These are phyloP conservation scores for Cyclocybe cylindracea DNA, from an alignment of 768 basidiomycete genomes.

Conservation along the genomic window DNA sequence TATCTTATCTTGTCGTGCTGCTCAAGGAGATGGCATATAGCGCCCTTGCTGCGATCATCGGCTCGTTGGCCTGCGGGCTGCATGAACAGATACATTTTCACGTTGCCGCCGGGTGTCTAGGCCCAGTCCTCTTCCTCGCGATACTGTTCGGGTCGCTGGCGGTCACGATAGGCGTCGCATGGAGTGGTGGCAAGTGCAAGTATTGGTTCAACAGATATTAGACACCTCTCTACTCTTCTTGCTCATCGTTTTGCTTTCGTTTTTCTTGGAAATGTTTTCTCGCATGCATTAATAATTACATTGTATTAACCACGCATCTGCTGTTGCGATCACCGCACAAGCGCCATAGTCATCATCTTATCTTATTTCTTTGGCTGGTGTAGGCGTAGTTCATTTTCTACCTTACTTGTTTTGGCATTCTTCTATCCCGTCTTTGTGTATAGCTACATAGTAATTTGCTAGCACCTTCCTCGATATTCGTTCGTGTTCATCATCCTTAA, in stretches of 20 bases:
- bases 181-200: conserved; percentile 12
- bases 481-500: too few species aligned
- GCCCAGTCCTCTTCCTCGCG: conserved; percentile 19
- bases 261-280: too few species aligned
- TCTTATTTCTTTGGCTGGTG: too few species aligned
- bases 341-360: too few species aligned
- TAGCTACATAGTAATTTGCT: too few species aligned
- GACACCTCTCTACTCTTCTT: background rate
- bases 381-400: too few species aligned
- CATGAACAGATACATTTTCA: conserved; percentile 4
- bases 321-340: too few species aligned
- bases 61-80: conserved; percentile 11
- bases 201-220: conserved; percentile 9
- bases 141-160: conserved; percentile 14
- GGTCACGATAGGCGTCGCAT: conserved; percentile 8
- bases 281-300: background rate
- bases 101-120: conserved; percentile 19
- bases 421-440: too few species aligned
- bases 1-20: conserved; percentile 9
- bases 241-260: background rate
- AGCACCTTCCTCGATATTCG: too few species aligned
- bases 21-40: conserved; percentile 25
- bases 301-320: background rate
- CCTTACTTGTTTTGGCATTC: too few species aligned
- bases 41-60: conserved; percentile 19